Evolutionary conservation across 2,329 filamentous ascomycete species (phyloP).

Genomic region (Colletotrichum limetticola): DNA sequence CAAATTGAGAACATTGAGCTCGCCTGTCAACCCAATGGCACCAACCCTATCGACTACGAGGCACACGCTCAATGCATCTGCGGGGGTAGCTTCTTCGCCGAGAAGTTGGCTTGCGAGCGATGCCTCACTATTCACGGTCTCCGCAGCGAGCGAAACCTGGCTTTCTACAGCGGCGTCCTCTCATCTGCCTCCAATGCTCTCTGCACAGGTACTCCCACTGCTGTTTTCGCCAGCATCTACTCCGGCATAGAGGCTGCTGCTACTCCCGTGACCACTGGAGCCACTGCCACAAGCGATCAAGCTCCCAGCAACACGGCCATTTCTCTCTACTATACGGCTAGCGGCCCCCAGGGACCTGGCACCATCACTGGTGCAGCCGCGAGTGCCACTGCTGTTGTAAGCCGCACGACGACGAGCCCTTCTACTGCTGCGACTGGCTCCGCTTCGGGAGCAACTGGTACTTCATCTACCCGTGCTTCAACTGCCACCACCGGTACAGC

Average conservation of each 20-base stretch:
- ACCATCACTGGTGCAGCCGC: conserved; percentile 53
- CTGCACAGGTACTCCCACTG: conserved; percentile 51
- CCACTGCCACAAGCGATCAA: conserved; percentile 45
- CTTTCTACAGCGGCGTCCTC: conserved; percentile 48
- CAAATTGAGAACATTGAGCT: conserved; percentile 43
- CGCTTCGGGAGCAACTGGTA: neutral
- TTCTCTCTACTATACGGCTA: conserved; percentile 54
- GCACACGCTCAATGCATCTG: conserved; percentile 43
- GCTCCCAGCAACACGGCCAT: conserved; percentile 51
- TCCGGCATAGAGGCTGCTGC: conserved; percentile 41
- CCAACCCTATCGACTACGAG: conserved; percentile 37
- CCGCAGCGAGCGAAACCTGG: conserved; percentile 47
- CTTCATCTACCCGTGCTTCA: neutral
- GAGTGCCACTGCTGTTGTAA: conserved; percentile 45
- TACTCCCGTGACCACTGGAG: conserved; percentile 44
- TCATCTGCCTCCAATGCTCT: conserved; percentile 46
- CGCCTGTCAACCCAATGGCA: conserved; percentile 44
- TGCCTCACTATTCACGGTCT: conserved; percentile 54
- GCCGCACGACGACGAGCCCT: neutral
- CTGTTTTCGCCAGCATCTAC: conserved; percentile 48
- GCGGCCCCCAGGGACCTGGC: conserved; percentile 50
- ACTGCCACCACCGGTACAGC: conserved; percentile 22
- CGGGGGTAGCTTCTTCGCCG: conserved; percentile 52
- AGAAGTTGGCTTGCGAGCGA: conserved; percentile 54
- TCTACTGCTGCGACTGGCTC: neutral